A percentile compares a stretch with the other conserved stretches of the same genome.
phyloP scores from a whole-genome alignment of 192 early-diverging fungal species.

The Entophlyctis luteolus region DNA sequence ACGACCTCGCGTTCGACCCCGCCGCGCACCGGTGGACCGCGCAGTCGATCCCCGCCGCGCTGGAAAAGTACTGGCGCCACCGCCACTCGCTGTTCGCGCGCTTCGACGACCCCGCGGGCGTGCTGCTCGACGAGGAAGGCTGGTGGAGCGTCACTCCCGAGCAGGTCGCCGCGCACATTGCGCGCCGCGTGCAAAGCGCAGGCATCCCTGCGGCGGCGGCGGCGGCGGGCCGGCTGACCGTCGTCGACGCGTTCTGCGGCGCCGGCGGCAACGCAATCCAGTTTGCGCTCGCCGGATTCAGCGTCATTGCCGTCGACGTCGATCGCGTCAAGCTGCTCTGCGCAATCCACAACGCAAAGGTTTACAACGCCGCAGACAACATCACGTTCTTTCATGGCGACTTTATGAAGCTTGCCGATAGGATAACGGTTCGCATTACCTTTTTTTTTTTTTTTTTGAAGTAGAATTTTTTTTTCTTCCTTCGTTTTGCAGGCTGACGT shows the following conservation, averaged over 20 bases:
- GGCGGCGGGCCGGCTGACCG: no score
- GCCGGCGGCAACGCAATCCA: slow-evolving; percentile 94
- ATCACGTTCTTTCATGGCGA: slow-evolving; percentile 93
- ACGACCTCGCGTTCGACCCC: no score
- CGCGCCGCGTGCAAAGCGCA: slow-evolving; percentile 54
- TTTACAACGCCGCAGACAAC: slow-evolving; percentile 87
- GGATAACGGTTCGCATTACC: slow-evolving; percentile 43
- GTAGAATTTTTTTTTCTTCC: not conserved
- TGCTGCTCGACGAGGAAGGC: slow-evolving; percentile 81
- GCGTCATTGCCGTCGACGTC: slow-evolving; percentile 90
- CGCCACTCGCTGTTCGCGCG: slow-evolving; percentile 77
- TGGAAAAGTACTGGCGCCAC: slow-evolving; percentile 81
- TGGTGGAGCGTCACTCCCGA: slow-evolving; percentile 98
- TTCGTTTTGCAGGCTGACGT: slow-evolving; percentile 64
- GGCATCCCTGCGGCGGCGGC: no score
- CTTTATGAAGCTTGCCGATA: slow-evolving; percentile 72
- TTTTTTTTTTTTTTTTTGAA: not conserved
- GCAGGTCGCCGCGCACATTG: slow-evolving; percentile 75
- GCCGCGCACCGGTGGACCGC: not conserved
- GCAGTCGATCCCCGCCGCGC: slow-evolving; percentile 19
- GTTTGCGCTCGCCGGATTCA: slow-evolving; percentile 61
- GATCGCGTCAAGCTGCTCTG: slow-evolving; percentile 72
- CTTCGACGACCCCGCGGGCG: slow-evolving; percentile 80
- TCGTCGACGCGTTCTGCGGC: slow-evolving; percentile 94
- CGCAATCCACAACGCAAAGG: slow-evolving; percentile 77